phyloP scores from a whole-genome alignment of 192 early-diverging fungal species.

The Coemansia sp. region DNA sequence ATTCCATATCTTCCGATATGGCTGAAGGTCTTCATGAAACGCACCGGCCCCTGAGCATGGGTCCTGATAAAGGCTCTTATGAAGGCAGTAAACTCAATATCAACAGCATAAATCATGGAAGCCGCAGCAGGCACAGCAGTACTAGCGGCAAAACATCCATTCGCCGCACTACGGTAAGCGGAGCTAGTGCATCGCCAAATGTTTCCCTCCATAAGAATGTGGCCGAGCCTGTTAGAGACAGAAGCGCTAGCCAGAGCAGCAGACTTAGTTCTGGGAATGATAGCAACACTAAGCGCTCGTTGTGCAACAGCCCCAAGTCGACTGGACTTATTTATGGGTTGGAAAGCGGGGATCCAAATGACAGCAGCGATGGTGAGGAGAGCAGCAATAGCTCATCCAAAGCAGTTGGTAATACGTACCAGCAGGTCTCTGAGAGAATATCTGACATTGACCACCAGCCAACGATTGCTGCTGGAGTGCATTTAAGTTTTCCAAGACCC shows the following conservation, averaged over 20 bases:
- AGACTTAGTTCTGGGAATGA: neutral
- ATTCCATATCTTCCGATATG: neutral
- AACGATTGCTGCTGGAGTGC: slow-evolving; percentile 35
- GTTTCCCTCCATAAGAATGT: neutral
- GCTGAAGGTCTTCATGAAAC: neutral
- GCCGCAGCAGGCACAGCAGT: slow-evolving; percentile 8
- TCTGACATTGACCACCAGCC: slow-evolving; percentile 18
- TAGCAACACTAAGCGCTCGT: neutral
- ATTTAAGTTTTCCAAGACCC: slow-evolving; percentile 22
- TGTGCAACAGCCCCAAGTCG: slow-evolving; percentile 4
- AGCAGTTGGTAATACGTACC: neutral
- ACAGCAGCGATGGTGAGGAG: slow-evolving; percentile 19
- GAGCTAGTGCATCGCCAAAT: neutral
- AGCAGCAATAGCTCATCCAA: neutral
- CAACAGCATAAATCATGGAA: slow-evolving; percentile 1
- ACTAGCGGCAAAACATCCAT: neutral
- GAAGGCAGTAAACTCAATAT: neutral
- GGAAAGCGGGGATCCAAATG: slow-evolving; percentile 7
- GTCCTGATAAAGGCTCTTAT: neutral
- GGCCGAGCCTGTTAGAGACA: neutral
- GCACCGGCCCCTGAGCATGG: slow-evolving; percentile 23
- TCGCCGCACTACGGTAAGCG: slow-evolving; percentile 8
- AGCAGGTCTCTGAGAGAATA: neutral
- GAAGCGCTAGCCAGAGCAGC: neutral
- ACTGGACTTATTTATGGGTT: neutral